Base-by-base conservation (phyloP, 2,329 filamentous ascomycete genomes). In the Colletotrichum limetticola region DNA sequence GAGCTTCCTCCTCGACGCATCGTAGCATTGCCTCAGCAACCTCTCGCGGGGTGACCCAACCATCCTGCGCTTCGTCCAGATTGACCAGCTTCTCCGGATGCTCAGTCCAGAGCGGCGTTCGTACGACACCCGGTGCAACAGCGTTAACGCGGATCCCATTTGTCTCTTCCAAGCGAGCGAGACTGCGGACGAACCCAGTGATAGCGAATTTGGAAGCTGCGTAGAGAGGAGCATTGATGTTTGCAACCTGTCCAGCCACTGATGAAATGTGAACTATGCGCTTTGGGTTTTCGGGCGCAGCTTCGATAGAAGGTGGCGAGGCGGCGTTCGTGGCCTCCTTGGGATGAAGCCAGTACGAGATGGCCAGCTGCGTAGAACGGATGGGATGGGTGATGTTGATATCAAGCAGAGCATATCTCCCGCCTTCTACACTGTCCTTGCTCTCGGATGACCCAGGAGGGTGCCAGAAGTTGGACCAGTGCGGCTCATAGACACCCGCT, bases 401-500 rank as follows among this genome's bases (percentile, higher is more conserved):
- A 35, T 85, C 83, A 1, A 85, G 71, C 3, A 82, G 49, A 5
- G 78, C 78, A 66, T 84, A 86, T 19, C 76, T 78, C 0, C 79
- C 79, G 1, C 74, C 75, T 0, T 81, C 78, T 0, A 72, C 9
- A 5, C 68, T 76, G 58, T 85, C 83, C 1, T 72, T 77, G 68
- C 80, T 82, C 61, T 79, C 78, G 0, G 75, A 19, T 0, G 82
- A 81, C 0, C 82, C 84, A 0, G 84, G 84, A 1, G 83, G 83
- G 42, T 81, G 79, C 84, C 84, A 85, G 63, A 85, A 85, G 76
- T 76, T 81, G 16, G 82, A 83, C 80, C 80, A 85, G 6, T 78
- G 74, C 75, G 85, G 86, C 72, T 87, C 86, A 62, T 84, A 87
- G 4, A 87, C 78, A 32, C 86, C 86, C 0, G 86, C 86, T 0